These are phyloP conservation scores for Abrus pulchellus DNA, from an alignment of 306 rosid species.

Conservation along the genomic window DNA sequence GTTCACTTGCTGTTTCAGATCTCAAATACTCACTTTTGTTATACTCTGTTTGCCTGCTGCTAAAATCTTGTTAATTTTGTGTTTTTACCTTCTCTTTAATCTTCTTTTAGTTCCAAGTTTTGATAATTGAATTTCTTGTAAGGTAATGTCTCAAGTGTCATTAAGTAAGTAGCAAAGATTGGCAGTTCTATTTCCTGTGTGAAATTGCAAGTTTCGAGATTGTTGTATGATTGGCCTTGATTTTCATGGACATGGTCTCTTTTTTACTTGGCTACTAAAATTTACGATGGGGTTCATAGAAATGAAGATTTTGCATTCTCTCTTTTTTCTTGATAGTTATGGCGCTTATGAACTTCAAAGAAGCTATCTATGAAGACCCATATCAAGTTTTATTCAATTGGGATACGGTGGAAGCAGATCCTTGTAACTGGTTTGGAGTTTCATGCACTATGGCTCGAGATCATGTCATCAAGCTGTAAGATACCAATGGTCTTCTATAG, in stretches of 20 bases:
- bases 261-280: constrained; percentile 30
- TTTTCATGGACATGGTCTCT: constrained; percentile 2
- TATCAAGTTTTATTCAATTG: constrained; percentile 70
- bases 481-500: constrained; percentile 32
- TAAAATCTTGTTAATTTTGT: constrained; percentile 36
- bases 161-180: constrained; percentile 10
- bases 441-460: constrained; percentile 67
- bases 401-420: constrained; percentile 77
- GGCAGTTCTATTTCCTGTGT: constrained; percentile 1
- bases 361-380: constrained; percentile 88
- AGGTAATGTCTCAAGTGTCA: constrained; percentile 1
- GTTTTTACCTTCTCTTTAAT: not conserved
- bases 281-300: constrained; percentile 27
- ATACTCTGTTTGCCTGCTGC: not conserved
- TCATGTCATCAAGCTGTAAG: constrained; percentile 87
- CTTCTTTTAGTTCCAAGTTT: not conserved
- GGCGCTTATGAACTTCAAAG: constrained; percentile 75
- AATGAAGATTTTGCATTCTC: constrained; percentile 23
- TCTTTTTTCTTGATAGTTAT: constrained; percentile 61
- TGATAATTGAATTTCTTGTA: not conserved
- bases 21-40: constrained; percentile 52
- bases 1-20: constrained; percentile 58
- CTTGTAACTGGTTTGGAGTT: constrained; percentile 88
- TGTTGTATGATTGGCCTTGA: constrained; percentile 16
- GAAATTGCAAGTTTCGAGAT: constrained; percentile 35